phyloP scores from a whole-genome alignment of 139 green algal species.

The Ostreobium quekettii region DNA sequence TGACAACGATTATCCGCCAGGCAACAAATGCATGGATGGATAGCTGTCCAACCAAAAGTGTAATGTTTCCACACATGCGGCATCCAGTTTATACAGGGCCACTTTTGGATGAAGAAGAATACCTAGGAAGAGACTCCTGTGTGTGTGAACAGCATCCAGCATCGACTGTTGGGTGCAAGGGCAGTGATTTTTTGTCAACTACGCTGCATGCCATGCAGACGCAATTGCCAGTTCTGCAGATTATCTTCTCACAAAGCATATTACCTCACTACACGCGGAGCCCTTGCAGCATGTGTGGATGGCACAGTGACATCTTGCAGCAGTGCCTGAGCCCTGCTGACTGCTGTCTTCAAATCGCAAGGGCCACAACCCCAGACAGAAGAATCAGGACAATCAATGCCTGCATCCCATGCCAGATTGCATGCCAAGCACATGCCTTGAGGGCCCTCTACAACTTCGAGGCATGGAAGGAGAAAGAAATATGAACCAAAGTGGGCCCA shows the following conservation, averaged over 20 bases:
- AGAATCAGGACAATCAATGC: neutral
- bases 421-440: constrained; percentile 3
- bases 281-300: neutral
- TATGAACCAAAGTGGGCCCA: constrained; percentile 24
- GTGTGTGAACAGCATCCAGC: too few relatives aligned
- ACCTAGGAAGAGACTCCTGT: too few relatives aligned
- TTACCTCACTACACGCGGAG: neutral
- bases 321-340: neutral
- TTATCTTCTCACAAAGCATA: neutral
- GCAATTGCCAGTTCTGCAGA: neutral
- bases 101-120: too few relatives aligned
- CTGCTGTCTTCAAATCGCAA: neutral
- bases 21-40: too few relatives aligned
- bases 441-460: constrained; percentile 16
- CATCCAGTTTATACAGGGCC: too few relatives aligned
- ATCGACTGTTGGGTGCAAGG: too few relatives aligned
- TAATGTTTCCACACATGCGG: too few relatives aligned
- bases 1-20: too few relatives aligned
- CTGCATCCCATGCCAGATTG: constrained; percentile 8
- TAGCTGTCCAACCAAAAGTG: too few relatives aligned
- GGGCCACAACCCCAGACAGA: neutral
- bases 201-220: too few relatives aligned
- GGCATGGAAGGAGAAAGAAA: constrained; percentile 21
- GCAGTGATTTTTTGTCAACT: too few relatives aligned
- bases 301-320: neutral